Conservation (phyloP, 805 yeast species). For the Metschnikowia reukaufii region DNA sequence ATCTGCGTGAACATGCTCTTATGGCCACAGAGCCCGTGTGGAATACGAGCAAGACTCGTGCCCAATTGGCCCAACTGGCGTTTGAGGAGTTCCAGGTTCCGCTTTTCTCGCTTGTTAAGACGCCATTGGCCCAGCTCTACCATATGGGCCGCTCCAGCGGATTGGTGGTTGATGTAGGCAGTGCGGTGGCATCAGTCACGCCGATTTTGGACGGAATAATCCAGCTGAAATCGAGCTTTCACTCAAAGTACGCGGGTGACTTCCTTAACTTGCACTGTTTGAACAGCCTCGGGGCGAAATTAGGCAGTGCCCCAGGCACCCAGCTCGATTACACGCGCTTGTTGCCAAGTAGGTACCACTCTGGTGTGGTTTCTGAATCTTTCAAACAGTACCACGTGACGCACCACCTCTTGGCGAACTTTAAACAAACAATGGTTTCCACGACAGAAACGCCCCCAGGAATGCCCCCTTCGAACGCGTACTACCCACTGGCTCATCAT, state of each 20-base stretch:
- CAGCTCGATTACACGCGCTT: slow-evolving; percentile 19
- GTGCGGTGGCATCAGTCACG: slow-evolving; percentile 66
- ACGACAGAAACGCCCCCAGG: slow-evolving; percentile 25
- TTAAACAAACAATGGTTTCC: slow-evolving; percentile 33
- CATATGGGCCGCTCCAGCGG: slow-evolving; percentile 79
- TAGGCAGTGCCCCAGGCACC: slow-evolving; percentile 21
- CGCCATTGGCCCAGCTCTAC: slow-evolving; percentile 75
- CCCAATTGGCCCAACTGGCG: slow-evolving; percentile 64
- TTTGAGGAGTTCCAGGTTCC: slow-evolving; percentile 77
- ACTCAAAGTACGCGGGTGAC: slow-evolving; percentile 81
- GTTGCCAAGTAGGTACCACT: slow-evolving; percentile 13
- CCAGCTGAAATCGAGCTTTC: slow-evolving; percentile 61
- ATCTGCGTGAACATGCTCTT: slow-evolving; percentile 64
- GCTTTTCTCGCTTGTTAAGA: slow-evolving; percentile 68
- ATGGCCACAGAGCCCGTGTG: slow-evolving; percentile 65
- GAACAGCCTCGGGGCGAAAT: slow-evolving; percentile 40
- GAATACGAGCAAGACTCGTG: slow-evolving; percentile 60
- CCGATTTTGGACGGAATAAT: slow-evolving; percentile 78
- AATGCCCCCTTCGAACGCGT: slow-evolving; percentile 13
- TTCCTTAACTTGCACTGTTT: slow-evolving; percentile 67
- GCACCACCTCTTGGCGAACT: slow-evolving; percentile 36
- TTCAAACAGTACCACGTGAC: slow-evolving; percentile 39
- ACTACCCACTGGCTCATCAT: slow-evolving; percentile 26
- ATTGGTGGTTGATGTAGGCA: slow-evolving; percentile 78
- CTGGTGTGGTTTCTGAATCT: slow-evolving; percentile 21